Evolutionary conservation across 805 yeast species (phyloP).

Genomic region (Saturnispora galanensis): DNA sequence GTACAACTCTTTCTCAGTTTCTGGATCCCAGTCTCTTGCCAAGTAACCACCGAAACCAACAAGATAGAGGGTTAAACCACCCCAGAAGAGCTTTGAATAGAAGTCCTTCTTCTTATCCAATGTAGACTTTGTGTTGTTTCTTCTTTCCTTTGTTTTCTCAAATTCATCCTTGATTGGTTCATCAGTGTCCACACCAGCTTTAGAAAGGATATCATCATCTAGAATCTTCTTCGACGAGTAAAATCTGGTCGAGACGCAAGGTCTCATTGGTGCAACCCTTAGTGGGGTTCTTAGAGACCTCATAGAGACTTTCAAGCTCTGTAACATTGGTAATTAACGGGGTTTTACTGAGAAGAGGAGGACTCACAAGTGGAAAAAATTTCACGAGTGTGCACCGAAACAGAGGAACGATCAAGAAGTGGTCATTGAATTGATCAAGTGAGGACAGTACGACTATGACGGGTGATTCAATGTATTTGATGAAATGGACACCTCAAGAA

Average conservation of each 20-base stretch:
- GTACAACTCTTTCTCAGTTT: conserved; percentile 44
- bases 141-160: conserved; percentile 32
- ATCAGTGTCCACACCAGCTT: conserved; percentile 71
- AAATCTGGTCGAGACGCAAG: not conserved
- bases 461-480: no score
- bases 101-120: conserved; percentile 76
- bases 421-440: no score
- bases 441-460: no score
- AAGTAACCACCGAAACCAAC: conserved; percentile 52
- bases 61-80: conserved; percentile 25
- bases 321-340: not conserved
- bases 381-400: no score
- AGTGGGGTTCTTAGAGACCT: not conserved
- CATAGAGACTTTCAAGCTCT: conserved; percentile 1
- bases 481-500: no score
- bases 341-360: no score
- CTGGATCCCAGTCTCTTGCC: conserved; percentile 79
- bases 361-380: no score
- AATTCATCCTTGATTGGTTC: conserved; percentile 21
- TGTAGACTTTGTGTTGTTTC: conserved; percentile 52
- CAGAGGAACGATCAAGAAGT: no score
- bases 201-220: conserved; percentile 70
- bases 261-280: not conserved
- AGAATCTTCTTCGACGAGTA: conserved; percentile 34
- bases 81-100: conserved; percentile 64